These are phyloP conservation scores for Rhizopogon roseolus DNA, from an alignment of 768 basidiomycete genomes.

Conservation along the genomic window DNA sequence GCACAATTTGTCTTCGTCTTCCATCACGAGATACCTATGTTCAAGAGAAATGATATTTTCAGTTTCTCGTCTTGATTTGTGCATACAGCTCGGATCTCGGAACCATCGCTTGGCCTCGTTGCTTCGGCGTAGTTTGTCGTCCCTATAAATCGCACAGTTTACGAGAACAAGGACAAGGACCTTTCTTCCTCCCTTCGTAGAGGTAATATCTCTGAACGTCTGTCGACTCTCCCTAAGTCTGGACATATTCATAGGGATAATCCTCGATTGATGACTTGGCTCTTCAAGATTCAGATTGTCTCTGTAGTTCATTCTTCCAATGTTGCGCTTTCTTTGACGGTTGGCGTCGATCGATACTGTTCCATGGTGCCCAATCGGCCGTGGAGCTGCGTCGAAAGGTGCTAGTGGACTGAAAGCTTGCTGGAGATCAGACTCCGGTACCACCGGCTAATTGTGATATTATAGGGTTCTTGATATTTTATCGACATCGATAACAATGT, in stretches of 20 bases:
- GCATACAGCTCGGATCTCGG: conserved; percentile 8
- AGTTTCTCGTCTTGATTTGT: background rate
- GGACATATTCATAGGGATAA: conserved; percentile 16
- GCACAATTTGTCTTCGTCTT: background rate
- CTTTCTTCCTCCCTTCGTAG: conserved; percentile 11
- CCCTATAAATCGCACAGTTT: conserved; percentile 10
- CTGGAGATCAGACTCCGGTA: background rate
- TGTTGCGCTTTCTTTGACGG: background rate
- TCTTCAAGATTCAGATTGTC: background rate
- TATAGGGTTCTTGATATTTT: conserved; percentile 1
- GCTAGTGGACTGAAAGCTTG: background rate
- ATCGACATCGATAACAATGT: conserved; percentile 3
- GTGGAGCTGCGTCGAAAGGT: background rate
- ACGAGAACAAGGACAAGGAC: conserved; percentile 6
- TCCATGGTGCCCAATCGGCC: background rate
- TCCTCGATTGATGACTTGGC: conserved; percentile 19
- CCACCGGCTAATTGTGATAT: background rate
- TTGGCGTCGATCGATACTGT: background rate
- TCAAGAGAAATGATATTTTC: background rate
- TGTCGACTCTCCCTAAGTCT: conserved; percentile 3
- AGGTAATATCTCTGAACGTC: conserved; percentile 3
- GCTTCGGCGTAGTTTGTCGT: conserved; percentile 2
- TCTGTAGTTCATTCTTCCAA: background rate
- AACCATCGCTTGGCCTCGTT: conserved; percentile 4
- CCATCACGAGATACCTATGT: background rate